Conservation (phyloP, 345 rosid species). For the Melaleuca alternifolia region DNA sequence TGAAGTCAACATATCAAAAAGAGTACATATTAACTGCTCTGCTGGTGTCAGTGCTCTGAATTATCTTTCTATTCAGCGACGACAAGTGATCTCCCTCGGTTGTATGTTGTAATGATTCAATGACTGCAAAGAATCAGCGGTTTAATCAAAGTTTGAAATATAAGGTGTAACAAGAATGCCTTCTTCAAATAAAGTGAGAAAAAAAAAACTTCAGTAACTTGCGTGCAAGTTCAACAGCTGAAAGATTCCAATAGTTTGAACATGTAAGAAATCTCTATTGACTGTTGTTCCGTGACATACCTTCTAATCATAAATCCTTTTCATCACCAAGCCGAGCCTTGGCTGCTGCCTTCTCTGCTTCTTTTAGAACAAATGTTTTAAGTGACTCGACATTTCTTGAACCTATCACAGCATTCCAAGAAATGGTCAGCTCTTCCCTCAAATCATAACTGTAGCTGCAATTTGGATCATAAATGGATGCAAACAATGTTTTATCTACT, state of each 20-base stretch:
- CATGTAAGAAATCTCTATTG: not conserved
- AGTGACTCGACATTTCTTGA: slow-evolving; percentile 70
- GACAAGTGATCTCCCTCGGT: not conserved
- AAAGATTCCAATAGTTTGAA: not conserved
- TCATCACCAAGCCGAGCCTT: slow-evolving; percentile 50
- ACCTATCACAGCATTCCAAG: slow-evolving; percentile 25
- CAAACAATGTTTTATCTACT: not conserved
- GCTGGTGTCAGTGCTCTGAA: not conserved
- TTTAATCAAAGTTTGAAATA: not conserved
- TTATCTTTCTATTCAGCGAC: not conserved
- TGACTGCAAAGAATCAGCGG: not conserved
- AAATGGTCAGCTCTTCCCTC: not conserved
- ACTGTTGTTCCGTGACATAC: not conserved
- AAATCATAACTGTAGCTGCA: not conserved
- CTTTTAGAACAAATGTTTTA: slow-evolving; percentile 59
- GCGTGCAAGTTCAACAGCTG: not conserved
- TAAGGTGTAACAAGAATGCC: not conserved
- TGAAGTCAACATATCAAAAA: no score
- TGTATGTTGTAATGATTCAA: not conserved
- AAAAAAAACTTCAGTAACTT: not conserved
- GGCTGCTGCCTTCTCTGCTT: slow-evolving; percentile 81
- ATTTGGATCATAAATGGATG: not conserved
- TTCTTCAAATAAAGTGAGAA: not conserved
- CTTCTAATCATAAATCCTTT: slow-evolving; percentile 40
- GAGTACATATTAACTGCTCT: not conserved